phyloP scores from a whole-genome alignment of 1,284 basidiomycete species.

The Omphalotus olearius region DNA sequence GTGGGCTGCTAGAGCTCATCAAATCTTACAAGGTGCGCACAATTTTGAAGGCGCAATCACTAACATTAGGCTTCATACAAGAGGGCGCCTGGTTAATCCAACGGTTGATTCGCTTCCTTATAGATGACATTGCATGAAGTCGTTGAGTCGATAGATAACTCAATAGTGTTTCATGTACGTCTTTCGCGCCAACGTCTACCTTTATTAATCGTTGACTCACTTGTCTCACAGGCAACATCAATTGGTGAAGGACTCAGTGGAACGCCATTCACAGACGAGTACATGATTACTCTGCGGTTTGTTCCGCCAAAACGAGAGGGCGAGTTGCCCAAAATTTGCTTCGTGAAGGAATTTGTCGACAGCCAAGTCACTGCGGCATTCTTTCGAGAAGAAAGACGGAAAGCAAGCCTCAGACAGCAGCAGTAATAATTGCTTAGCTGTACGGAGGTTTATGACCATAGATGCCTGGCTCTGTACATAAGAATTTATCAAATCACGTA shows the following conservation, averaged over 20 bases:
- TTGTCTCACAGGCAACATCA: constrained; percentile 21
- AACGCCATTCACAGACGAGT: constrained; percentile 29
- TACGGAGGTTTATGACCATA: neutral
- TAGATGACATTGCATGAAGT: constrained; percentile 31
- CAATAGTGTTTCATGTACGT: constrained; percentile 30
- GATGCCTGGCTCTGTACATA: neutral
- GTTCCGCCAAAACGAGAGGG: constrained; percentile 15
- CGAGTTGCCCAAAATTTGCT: constrained; percentile 27
- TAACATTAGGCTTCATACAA: neutral
- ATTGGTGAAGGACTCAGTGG: constrained; percentile 25
- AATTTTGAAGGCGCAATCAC: neutral
- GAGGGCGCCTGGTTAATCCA: neutral
- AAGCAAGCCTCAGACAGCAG: constrained; percentile 10
- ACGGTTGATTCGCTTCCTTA: neutral
- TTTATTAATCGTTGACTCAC: neutral
- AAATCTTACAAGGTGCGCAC: constrained; percentile 24
- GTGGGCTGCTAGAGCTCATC: constrained; percentile 24
- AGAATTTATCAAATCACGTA: constrained; percentile 46
- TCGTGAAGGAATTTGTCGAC: constrained; percentile 34
- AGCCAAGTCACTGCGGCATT: constrained; percentile 24
- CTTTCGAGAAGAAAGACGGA: constrained; percentile 28
- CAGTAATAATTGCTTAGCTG: neutral
- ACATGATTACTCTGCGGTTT: constrained; percentile 29
- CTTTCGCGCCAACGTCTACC: neutral
- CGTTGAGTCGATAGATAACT: constrained; percentile 28